These are phyloP conservation scores for Rhizoclosmatium sp. DNA, from an alignment of 192 early-diverging fungal species.

Conservation along the genomic window DNA sequence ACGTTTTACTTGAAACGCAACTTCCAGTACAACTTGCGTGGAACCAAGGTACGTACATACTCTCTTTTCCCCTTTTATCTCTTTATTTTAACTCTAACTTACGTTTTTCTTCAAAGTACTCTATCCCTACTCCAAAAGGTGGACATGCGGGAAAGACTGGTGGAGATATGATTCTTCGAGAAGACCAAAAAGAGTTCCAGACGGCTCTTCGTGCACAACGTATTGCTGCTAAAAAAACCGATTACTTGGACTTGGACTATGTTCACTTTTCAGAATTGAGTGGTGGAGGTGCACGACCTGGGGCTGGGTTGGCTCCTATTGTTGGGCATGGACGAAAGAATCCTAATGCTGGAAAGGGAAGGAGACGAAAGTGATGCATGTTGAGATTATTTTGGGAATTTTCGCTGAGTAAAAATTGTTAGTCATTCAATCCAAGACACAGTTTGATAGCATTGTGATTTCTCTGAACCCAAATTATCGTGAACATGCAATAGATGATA, in stretches of 20 bases:
- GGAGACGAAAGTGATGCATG: conserved; percentile 10
- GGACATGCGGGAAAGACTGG: conserved; percentile 65
- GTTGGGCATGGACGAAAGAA: conserved; percentile 60
- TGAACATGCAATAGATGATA: no score
- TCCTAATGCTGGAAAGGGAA: conserved; percentile 46
- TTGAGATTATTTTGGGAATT: no score
- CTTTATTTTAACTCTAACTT: not conserved
- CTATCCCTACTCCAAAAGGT: conserved; percentile 83
- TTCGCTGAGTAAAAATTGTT: no score
- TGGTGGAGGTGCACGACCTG: conserved; percentile 22
- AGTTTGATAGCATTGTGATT: no score
- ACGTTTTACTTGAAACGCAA: conserved; percentile 88
- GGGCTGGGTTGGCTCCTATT: conserved; percentile 8
- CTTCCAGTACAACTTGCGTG: conserved; percentile 88
- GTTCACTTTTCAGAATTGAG: conserved; percentile 12
- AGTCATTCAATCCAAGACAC: no score
- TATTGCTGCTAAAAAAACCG: conserved; percentile 25
- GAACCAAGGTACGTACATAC: conserved; percentile 71
- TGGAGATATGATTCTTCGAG: conserved; percentile 78
- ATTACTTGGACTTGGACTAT: conserved; percentile 14
- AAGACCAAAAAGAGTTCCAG: conserved; percentile 90
- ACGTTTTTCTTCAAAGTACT: conserved; percentile 55
- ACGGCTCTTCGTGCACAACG: conserved; percentile 45
- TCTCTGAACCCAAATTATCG: no score
- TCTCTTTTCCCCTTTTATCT: not conserved